Conservation (phyloP, 2,329 filamentous ascomycete genomes). For the Aspergillus carbonarius region DNA sequence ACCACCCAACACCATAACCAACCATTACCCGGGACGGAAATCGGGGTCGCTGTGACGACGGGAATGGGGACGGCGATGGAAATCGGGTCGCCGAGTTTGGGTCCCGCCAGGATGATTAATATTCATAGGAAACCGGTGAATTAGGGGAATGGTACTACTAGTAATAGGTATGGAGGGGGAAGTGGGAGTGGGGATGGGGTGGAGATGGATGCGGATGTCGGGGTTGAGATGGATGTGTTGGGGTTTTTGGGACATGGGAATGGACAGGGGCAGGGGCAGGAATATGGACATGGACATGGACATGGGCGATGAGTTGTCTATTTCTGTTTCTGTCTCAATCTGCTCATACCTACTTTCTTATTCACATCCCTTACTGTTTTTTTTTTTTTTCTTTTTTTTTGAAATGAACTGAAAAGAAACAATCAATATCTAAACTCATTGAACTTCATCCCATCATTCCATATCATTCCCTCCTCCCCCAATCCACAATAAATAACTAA, state of each 20-base stretch:
- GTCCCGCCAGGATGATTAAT: not conserved
- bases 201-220: not conserved
- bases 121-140: not conserved
- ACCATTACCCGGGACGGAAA: not conserved
- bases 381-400: no score
- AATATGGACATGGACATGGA: not conserved
- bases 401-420: no score
- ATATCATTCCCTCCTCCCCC: no score
- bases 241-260: not conserved
- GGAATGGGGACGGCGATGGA: not conserved
- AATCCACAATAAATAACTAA: no score
- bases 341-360: no score
- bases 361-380: no score
- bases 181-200: not conserved
- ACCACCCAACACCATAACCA: no score
- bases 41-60: slow-evolving; percentile 10
- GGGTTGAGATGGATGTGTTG: slow-evolving; percentile 10
- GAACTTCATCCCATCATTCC: not conserved
- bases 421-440: no score
- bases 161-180: not conserved
- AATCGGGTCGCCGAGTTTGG: not conserved
- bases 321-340: no score
- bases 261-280: not conserved
- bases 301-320: no score
- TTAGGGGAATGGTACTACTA: not conserved